These are phyloP conservation scores for Cladosporium sp. DNA, from an alignment of 2,329 filamentous ascomycete genomes.

Conservation along the genomic window DNA sequence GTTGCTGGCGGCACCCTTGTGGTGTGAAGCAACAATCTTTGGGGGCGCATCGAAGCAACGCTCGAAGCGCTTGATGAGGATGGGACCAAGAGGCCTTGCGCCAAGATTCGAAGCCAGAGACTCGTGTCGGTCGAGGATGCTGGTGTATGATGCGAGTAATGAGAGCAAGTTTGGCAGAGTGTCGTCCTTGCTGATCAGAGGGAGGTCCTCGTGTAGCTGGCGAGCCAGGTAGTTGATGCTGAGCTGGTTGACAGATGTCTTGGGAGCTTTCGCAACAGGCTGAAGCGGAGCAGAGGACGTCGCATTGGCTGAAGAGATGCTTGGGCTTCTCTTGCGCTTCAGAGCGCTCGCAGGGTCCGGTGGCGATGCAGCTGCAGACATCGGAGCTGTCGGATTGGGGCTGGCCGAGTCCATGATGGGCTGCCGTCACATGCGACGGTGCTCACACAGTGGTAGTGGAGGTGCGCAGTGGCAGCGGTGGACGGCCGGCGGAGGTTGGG, in stretches of 20 bases:
- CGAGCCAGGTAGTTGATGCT: slow-evolving; percentile 66
- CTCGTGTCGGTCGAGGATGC: slow-evolving; percentile 77
- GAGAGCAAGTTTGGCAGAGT: slow-evolving; percentile 69
- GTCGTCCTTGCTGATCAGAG: slow-evolving; percentile 61
- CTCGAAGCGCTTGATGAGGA: slow-evolving; percentile 81
- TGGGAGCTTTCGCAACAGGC: slow-evolving; percentile 48
- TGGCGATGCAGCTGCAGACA: slow-evolving; percentile 7
- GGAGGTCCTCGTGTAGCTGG: slow-evolving; percentile 58
- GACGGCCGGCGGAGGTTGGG: background rate
- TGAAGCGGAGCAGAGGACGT: slow-evolving; percentile 26
- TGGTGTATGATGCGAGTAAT: slow-evolving; percentile 77
- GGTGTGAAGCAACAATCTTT: slow-evolving; percentile 57
- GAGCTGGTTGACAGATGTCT: slow-evolving; percentile 53
- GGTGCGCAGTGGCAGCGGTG: slow-evolving; percentile 4
- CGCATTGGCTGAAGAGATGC: slow-evolving; percentile 15
- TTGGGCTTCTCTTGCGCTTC: slow-evolving; percentile 46
- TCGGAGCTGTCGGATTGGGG: background rate
- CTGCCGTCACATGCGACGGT: background rate
- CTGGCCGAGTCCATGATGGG: slow-evolving; percentile 5
- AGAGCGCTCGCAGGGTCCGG: slow-evolving; percentile 27
- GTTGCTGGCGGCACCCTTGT: slow-evolving; percentile 38
- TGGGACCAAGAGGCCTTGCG: slow-evolving; percentile 75
- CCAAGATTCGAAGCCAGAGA: slow-evolving; percentile 82
- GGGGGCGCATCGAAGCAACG: slow-evolving; percentile 80
- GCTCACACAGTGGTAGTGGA: slow-evolving; percentile 19